These are phyloP conservation scores for Yamadazyma aaseri DNA, from an alignment of 1,139 yeast species.

Conservation along the genomic window DNA sequence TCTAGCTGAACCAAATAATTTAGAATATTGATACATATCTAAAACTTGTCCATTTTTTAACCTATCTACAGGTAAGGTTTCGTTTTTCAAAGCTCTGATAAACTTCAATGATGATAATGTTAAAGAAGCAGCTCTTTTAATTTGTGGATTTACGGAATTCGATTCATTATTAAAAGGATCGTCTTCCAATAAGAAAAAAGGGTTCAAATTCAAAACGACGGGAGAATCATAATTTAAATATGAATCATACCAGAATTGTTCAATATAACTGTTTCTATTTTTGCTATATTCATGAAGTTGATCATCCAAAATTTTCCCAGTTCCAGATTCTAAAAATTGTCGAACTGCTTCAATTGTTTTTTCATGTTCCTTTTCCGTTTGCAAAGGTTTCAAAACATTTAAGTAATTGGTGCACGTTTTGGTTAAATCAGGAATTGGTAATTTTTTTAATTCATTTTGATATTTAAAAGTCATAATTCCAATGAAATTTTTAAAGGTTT, in stretches of 20 bases:
- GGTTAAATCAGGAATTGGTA: slow-evolving; percentile 76
- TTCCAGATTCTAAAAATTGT: slow-evolving; percentile 51
- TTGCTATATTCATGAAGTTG: slow-evolving; percentile 63
- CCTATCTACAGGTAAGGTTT: slow-evolving; percentile 72
- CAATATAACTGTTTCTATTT: slow-evolving; percentile 74
- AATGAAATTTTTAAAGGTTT: not conserved
- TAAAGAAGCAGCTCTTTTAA: slow-evolving; percentile 79
- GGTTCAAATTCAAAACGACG: slow-evolving; percentile 83
- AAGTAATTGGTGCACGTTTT: slow-evolving; percentile 67
- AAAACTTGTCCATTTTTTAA: slow-evolving; percentile 64
- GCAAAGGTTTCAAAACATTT: slow-evolving; percentile 69
- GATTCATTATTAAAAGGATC: slow-evolving; percentile 79
- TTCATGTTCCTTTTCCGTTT: slow-evolving; percentile 66
- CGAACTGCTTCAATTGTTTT: slow-evolving; percentile 61
- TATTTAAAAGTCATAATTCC: slow-evolving; percentile 41
- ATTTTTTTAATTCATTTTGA: slow-evolving; percentile 56
- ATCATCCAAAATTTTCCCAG: slow-evolving; percentile 62
- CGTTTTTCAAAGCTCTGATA: slow-evolving; percentile 72
- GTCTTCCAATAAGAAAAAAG: slow-evolving; percentile 83
- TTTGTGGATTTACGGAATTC: slow-evolving; percentile 58
- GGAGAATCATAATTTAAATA: slow-evolving; percentile 85
- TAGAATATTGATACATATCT: slow-evolving; percentile 88
- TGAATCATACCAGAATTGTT: slow-evolving; percentile 92
- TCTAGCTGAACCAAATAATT: slow-evolving; percentile 82
- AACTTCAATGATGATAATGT: slow-evolving; percentile 76